Conservation (phyloP, 495 filamentous ascomycete species). For the Pseudevernia furfuracea region DNA sequence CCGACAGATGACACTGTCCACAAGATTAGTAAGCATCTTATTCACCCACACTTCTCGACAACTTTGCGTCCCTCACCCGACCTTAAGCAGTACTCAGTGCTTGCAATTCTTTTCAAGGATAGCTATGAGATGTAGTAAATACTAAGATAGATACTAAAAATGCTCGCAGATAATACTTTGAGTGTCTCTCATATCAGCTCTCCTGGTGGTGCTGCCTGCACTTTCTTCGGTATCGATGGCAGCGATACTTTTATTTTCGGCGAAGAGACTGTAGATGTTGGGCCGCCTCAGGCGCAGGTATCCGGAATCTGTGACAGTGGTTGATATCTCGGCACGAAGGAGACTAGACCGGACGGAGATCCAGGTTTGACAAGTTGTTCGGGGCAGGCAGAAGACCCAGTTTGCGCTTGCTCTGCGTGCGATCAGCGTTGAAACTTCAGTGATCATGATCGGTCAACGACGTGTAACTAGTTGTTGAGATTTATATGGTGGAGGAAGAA, state of each 20-base stretch:
- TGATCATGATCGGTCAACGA: no score
- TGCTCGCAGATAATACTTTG: not conserved
- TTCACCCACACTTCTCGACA: not conserved
- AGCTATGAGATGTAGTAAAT: no score
- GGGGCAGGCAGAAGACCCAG: no score
- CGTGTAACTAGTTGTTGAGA: no score
- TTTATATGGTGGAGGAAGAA: no score
- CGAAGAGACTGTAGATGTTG: slow-evolving; percentile 27
- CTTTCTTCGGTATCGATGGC: slow-evolving; percentile 29
- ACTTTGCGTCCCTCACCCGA: not conserved
- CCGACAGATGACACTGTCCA: not conserved
- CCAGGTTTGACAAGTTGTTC: no score
- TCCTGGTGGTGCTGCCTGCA: slow-evolving; percentile 15
- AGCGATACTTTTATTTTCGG: slow-evolving; percentile 26
- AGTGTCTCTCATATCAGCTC: slow-evolving; percentile 14
- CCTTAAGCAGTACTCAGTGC: not conserved
- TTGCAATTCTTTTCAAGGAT: no score
- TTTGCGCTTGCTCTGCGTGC: no score
- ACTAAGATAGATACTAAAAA: not conserved
- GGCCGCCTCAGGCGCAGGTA: slow-evolving; percentile 35
- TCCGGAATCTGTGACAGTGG: slow-evolving; percentile 27
- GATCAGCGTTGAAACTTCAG: no score
- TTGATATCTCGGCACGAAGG: not conserved
- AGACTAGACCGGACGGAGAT: no score
- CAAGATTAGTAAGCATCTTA: not conserved